Evolutionary conservation across 2,329 filamentous ascomycete genomes (phyloP).

Genomic region (Neonectria magnoliae): DNA sequence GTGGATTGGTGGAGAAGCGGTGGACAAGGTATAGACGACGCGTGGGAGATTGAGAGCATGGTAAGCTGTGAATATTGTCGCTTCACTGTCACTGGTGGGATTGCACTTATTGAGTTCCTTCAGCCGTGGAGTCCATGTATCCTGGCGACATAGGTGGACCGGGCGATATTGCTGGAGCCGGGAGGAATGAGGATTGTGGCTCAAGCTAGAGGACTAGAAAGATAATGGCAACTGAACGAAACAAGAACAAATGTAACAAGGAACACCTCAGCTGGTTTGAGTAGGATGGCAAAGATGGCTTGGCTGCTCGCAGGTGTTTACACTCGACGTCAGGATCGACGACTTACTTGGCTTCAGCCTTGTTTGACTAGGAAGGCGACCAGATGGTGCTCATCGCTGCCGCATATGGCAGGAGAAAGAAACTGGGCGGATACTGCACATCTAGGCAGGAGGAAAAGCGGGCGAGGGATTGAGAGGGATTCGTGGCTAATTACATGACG

Average conservation of each 20-base stretch:
- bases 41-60: background rate
- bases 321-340: background rate
- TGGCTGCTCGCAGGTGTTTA: background rate
- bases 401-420: background rate
- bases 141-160: no score
- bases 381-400: background rate
- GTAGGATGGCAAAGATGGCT: background rate
- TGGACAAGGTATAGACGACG: background rate
- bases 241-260: background rate
- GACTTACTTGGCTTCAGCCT: background rate
- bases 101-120: background rate
- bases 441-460: background rate
- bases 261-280: background rate
- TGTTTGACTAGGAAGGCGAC: background rate
- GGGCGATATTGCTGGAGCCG: no score
- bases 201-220: background rate
- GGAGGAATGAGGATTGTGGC: background rate
- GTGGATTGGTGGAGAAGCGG: no score
- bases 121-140: background rate
- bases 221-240: background rate
- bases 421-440: background rate
- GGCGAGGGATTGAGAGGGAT: background rate
- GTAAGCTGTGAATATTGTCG: background rate
- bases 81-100: background rate
- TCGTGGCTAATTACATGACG: background rate